Base-by-base conservation (phyloP, 352 stramenopile species). In the Lagenidium giganteum region DNA sequence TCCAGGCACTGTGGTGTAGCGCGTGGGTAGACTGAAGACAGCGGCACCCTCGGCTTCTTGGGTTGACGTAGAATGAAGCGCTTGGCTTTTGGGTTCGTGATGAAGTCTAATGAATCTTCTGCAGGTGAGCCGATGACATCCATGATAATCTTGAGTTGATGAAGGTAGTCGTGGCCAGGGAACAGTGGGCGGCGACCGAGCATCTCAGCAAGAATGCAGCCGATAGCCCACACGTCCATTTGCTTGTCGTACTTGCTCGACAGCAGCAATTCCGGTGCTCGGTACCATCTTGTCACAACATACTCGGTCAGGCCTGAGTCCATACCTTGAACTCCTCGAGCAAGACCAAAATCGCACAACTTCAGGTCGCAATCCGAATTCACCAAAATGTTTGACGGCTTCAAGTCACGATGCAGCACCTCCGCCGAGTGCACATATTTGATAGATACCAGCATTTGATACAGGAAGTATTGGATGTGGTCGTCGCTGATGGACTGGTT, bases 341-440 rank as follows among this genome's bases (percentile, higher is more conserved):
- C 88, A 13, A 98, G 52, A 6, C 93, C 93, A 67, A 98, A 98
- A 48, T 96, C 85, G 51, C 85, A 96, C 47, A 96, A 83, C 35
- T 79, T 91, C 29, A 96, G 50, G 49, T 95, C 83, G 54, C 85
- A 96, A 47, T 96, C 93, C 17, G 79, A 89, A 52, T 96, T 96
- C 20, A 95, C 74, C 12, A 96, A 73, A 49, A 96, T 47, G 38
- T 96, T 96, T 0, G 81, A 88, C 8, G 85, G 83, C 59, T 96
- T 96, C 11, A 96, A 62, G 30, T 96, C 85, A 2, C 86, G 78
- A 53, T 93, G 81, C 9, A 93, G 58, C 78, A 99, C 95, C 47
- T 96, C 96, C 0, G 87, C 93, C 22, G 89, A 98, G 78, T 99
- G 96, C 57, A 99, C 96, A 51, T 98, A 99, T 64, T 98, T 97